Base-by-base conservation (phyloP, 1,284 basidiomycete genomes). In the Ceratobasidium sp. region DNA sequence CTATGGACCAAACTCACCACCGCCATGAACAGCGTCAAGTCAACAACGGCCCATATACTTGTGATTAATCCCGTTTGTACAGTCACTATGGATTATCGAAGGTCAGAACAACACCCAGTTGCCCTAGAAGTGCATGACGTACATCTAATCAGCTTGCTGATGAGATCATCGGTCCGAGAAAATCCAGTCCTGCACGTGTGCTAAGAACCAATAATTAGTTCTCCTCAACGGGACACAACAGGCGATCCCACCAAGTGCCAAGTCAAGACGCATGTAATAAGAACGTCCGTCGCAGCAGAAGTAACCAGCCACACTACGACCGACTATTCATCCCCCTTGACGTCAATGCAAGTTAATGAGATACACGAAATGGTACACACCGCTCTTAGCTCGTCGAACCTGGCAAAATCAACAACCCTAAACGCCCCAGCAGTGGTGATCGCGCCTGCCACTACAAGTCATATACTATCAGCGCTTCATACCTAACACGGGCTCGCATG, bases 141-240 rank as follows among this genome's bases (percentile, higher is more conserved):
- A 84, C 83, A 55, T 67, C 81, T 75, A 53, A 84, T 83, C 53
- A 85, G 81, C 52, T 73, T 76, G 73, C 79, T 78, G 32, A 80
- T 75, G 27, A 78, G 70, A 65, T 79, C 78, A 58, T 80, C 78
- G 0, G 79, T 79, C 4, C 72, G 70, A n/a, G 75, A 70, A 52
- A 78, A 78, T 3, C 79, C 79, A 1, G 78, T 79, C 71, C 79
- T 82, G 72, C 83, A 79, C 49, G 75, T 78, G 68, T 77, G 77
- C 82, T 83, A 17, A 4, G 31, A 38, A 42, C 1, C 22, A 10
- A 22, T 50, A 40, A 32, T 52, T 25, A 70, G 22, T 22, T 32
- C 25, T 6, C 2, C 8, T 8, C 15, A 7, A 27, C 47, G 22
- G 32, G 15, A 29, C 7, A n/a, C 13, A n/a, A 34, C n/a, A n/a